phyloP scores from a whole-genome alignment of 495 filamentous ascomycete genomes.

The Penicillium tannophilum region DNA sequence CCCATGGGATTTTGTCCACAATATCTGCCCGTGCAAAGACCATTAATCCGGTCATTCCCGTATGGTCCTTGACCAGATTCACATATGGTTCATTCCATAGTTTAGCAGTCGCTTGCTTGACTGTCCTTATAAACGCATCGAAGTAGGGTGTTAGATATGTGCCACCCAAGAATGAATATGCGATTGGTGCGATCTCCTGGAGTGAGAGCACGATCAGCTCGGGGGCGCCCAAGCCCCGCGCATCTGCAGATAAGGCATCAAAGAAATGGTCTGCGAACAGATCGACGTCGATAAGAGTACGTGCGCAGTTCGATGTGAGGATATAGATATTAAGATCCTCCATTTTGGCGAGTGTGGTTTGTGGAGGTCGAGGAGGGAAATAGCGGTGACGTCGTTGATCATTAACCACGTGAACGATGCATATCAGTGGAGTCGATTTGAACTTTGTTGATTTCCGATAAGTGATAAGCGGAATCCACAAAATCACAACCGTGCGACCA shows the following conservation, averaged over 20 bases:
- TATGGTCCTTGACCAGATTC: conserved; percentile 61
- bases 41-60: conserved; percentile 88
- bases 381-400: conserved; percentile 20
- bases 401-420: conserved; percentile 2
- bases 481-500: neutral
- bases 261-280: conserved; percentile 73
- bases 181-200: conserved; percentile 87
- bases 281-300: conserved; percentile 61
- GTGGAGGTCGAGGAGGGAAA: neutral
- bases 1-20: conserved; percentile 52
- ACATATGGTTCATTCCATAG: conserved; percentile 48
- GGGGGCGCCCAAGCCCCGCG: conserved; percentile 47
- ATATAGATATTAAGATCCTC: conserved; percentile 63
- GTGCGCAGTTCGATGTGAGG: conserved; percentile 89
- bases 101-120: conserved; percentile 63
- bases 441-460: conserved; percentile 4
- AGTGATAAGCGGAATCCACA: conserved; percentile 10
- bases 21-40: conserved; percentile 68
- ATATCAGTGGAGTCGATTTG: conserved; percentile 2
- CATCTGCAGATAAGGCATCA: conserved; percentile 56
- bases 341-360: conserved; percentile 34
- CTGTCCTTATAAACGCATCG: conserved; percentile 62
- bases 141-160: conserved; percentile 78
- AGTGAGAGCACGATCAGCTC: conserved; percentile 76
- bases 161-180: conserved; percentile 83